Evolutionary conservation across 768 basidiomycete genomes (phyloP), one percentile per base, ranked within the genome.

Genomic region (Agaricus subrufescens): DNA sequence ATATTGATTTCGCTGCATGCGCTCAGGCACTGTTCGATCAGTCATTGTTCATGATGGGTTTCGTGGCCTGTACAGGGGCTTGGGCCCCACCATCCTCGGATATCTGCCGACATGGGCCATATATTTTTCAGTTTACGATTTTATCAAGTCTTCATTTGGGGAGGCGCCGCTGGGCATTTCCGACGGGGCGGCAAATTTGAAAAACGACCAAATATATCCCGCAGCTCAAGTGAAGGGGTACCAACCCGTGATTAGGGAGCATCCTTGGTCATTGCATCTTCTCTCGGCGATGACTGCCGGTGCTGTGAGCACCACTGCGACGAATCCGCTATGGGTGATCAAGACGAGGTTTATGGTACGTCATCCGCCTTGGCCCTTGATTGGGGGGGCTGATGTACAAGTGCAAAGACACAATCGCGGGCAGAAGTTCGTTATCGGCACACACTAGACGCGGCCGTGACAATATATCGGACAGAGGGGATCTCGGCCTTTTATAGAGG

Each of bases 91-190:
- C 19, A 82, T 99, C 54, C 80, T 95, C 7, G 97, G 97, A 12
- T 98, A 99, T 73, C 83, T 98, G 40, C 97, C 97, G 23, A 98
- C 96, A 2, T 98, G 95, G 97, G 97, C 94, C 26, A 98, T 98
- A 63, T 98, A 98, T 70, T 98, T 98, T 70, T 86, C 94, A 23
- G 93, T 98, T 26, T 98, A 98, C 73, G 97, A 99, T 73, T 85
- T 89, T 57, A 90, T 98, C 72, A 98, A 98, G 78, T 81, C 81
- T 12, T 73, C 77, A 47, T 89, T 93, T 66, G 91, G 92, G 23
- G 84, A 85, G 62, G 74, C 78, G 34, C 83, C 86, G 4, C 72
- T 81, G 19, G 81, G 67, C 57, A 67, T 51, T 8, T 40, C 48
- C n/a, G 55, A 50, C 31, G 29, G 19, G n/a, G 58, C 47, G 46